Base-by-base conservation (phyloP, 768 basidiomycete genomes). In the Sarcomyxa edulis region DNA sequence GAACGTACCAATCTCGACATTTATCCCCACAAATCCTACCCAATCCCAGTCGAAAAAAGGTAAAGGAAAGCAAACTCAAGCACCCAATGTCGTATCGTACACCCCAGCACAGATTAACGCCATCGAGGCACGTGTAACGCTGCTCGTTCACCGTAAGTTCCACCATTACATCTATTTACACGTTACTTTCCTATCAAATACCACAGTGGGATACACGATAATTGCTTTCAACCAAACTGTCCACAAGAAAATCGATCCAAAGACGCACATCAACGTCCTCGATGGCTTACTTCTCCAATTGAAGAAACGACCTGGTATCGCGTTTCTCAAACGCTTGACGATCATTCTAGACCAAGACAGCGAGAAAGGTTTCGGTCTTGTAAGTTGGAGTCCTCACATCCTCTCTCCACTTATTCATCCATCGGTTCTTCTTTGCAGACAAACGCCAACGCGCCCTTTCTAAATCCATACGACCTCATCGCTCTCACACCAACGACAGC, bases 291-390 rank as follows among this genome's bases (percentile, higher is more conserved):
- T 88, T n/a, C 55, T 64, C n/a, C 74, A 73, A 41, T 59, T 88
- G 18, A 75, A 73, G 42, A 63, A 69, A 11, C 69, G 85, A 29
- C 54, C 65, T 1, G 80, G 82, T 1, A 59, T 86, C 22, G 59
- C 86, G 3, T 78, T 75, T 42, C 63, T 94, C 35, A 89, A 85
- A 55, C 66, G 89, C 34, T 54, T 94, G 39, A 89, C 80, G n/a
- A 81, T 93, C 35, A 65, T 85, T 8, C 68, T 91, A 7, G 83
- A 90, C 44, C 78, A 88, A 49, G 84, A 82, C 28, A 90, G 89
- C 50, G 86, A 91, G 55, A 90, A 88, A 55, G 85, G 89, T 1
- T 84, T 86, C 49, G 86, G 88, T 21, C 55, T 91, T 55, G 87
- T 91, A 40, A 47, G 70, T 61, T 21, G 7, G 8, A 11, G 24